Evolutionary conservation across 257 asterid genomes (phyloP), one percentile per base, ranked within the genome.

Genomic region (Solanum neorickii): DNA sequence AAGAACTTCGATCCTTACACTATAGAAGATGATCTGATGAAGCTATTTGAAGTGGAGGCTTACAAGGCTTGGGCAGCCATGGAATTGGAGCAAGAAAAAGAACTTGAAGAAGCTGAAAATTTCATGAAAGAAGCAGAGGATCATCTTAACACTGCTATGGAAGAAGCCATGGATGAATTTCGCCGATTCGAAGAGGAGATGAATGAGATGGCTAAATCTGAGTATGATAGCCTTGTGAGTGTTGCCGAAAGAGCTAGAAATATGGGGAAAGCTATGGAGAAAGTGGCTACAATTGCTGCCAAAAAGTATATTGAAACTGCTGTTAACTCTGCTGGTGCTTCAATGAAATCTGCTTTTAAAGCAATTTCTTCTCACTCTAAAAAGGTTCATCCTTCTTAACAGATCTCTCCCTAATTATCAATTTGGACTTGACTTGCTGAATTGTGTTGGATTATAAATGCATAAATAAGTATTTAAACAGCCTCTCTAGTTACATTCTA

Each of bases 21-120:
- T 66, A 93, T 94, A 31, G 98, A 95, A 86, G 93, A 93, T 59
- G 97, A 80, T 80, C 68, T 96, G 49, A 89, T 94, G 94, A 94
- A 89, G 44, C 95, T 96, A 35, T 96, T 96, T 86, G 99, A 95
- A 88, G 86, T 95, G 37, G 99, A 96, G 80, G 92, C 96, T 9
- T 95, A 94, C 95, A 94, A 90, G 89, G 98, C 98, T 8, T 95
- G 99, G 99, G 98, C 98, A 12, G 90, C 93, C 76, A 92, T 93
- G 83, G 98, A 96, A 90, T 93, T 94, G 31, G 94, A 94, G 41
- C 87, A 86, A 89, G 91, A 90, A 41, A 82, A 56, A 41, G 91
- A 95, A 42, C 91, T 86, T 3, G 75, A 87, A 42, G 83, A 88
- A 13, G 90, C 98, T 5, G 91, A 91, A 86, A 87, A 85, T 9